These are phyloP conservation scores for Chrysoporthe deuterocubensis DNA, from an alignment of 2,329 filamentous ascomycete species.

Conservation along the genomic window DNA sequence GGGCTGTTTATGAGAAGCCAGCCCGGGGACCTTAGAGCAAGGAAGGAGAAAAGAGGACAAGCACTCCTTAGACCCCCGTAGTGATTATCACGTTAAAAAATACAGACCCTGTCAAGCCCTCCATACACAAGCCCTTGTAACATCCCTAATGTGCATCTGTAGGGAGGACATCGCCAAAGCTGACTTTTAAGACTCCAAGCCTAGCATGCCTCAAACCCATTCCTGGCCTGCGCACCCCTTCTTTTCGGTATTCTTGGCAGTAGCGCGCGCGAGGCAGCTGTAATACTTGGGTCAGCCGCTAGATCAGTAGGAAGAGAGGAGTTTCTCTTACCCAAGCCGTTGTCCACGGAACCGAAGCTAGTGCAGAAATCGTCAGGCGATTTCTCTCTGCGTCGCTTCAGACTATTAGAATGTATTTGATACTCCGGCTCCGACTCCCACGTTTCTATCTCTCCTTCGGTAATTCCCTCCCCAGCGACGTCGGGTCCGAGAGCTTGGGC, in stretches of 20 bases:
- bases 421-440: slow-evolving; percentile 45
- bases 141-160: too few species aligned
- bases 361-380: slow-evolving; percentile 44
- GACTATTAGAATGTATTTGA: slow-evolving; percentile 21
- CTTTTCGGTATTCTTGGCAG: slow-evolving; percentile 40
- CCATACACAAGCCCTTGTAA: too few species aligned
- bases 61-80: too few species aligned
- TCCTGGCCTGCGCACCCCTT: slow-evolving; percentile 34
- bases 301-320: neutral
- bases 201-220: slow-evolving; percentile 28
- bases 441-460: slow-evolving; percentile 47
- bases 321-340: neutral
- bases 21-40: too few species aligned
- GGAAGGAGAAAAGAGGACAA: too few species aligned
- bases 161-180: too few species aligned
- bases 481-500: slow-evolving; percentile 57
- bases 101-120: too few species aligned
- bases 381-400: slow-evolving; percentile 42
- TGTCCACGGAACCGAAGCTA: slow-evolving; percentile 41
- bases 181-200: too few species aligned
- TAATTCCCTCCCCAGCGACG: slow-evolving; percentile 46
- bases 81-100: too few species aligned
- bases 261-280: slow-evolving; percentile 32
- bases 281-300: slow-evolving; percentile 6
- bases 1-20: too few species aligned